Evolutionary conservation across 2,329 filamentous ascomycete species (phyloP).

Genomic region (Ascochyta viciae-villosae): DNA sequence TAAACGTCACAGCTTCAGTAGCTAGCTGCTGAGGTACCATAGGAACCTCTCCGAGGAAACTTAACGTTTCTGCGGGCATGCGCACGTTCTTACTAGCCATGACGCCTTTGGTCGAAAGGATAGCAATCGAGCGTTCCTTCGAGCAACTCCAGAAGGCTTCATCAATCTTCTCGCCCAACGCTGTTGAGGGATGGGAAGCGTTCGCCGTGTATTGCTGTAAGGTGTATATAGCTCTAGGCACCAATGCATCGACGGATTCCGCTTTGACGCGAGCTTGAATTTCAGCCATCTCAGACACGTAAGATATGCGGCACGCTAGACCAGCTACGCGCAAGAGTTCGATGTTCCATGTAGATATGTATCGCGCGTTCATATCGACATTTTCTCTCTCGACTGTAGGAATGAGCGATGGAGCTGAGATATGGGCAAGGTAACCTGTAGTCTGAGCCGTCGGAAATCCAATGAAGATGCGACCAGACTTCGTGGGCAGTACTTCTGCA

Average conservation of each 20-base stretch:
- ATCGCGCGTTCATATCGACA: slow-evolving; percentile 94
- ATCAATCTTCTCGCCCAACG: slow-evolving; percentile 86
- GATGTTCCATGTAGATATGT: slow-evolving; percentile 93
- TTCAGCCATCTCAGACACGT: slow-evolving; percentile 78
- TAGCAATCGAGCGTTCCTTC: slow-evolving; percentile 76
- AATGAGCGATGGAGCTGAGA: slow-evolving; percentile 94
- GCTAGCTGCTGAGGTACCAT: slow-evolving; percentile 80
- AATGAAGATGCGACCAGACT: slow-evolving; percentile 92
- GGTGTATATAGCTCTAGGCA: slow-evolving; percentile 82
- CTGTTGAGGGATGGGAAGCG: slow-evolving; percentile 86
- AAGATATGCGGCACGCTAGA: slow-evolving; percentile 87
- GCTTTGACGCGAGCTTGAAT: slow-evolving; percentile 66
- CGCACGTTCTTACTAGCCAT: slow-evolving; percentile 84
- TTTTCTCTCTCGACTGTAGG: slow-evolving; percentile 97
- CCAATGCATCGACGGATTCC: slow-evolving; percentile 64
- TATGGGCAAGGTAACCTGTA: slow-evolving; percentile 89
- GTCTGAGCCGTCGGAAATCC: slow-evolving; percentile 98
- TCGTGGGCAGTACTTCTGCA: slow-evolving; percentile 85
- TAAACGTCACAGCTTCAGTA: slow-evolving; percentile 71
- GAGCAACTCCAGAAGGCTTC: slow-evolving; percentile 96
- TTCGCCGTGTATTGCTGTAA: slow-evolving; percentile 86
- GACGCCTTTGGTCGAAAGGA: slow-evolving; percentile 87
- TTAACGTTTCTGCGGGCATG: slow-evolving; percentile 71
- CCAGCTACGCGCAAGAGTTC: slow-evolving; percentile 92
- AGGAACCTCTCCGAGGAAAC: slow-evolving; percentile 88